These are phyloP conservation scores for Hypoxylon sp. DNA, from an alignment of 2,329 filamentous ascomycete genomes.

Conservation along the genomic window DNA sequence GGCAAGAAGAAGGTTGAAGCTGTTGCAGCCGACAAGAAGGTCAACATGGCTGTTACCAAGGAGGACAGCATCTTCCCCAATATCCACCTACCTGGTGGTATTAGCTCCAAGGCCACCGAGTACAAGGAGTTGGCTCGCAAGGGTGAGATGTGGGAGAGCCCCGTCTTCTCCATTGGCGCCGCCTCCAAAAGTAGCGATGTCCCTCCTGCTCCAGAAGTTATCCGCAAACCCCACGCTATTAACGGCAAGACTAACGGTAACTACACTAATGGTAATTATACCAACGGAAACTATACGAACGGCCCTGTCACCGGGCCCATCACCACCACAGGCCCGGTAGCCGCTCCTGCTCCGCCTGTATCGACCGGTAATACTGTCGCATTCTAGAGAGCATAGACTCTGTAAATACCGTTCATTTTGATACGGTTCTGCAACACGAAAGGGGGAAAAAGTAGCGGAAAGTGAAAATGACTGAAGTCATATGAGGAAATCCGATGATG, in stretches of 20 bases:
- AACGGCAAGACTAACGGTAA: slow-evolving; percentile 36
- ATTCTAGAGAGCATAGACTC: slow-evolving; percentile 36
- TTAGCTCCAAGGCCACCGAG: slow-evolving; percentile 93
- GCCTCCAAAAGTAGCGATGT: slow-evolving; percentile 81
- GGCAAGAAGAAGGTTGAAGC: slow-evolving; percentile 83
- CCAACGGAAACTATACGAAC: slow-evolving; percentile 29
- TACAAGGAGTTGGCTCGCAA: slow-evolving; percentile 89
- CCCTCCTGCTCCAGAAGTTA: slow-evolving; percentile 70
- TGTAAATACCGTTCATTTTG: neutral
- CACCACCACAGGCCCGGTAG: slow-evolving; percentile 9
- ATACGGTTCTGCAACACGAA: neutral
- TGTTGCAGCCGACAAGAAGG: slow-evolving; percentile 75
- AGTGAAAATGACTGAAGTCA: slow-evolving; percentile 6
- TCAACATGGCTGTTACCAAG: slow-evolving; percentile 87
- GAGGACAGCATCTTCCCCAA: slow-evolving; percentile 92
- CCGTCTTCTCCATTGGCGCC: slow-evolving; percentile 89
- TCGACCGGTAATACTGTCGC: slow-evolving; percentile 29
- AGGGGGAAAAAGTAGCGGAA: neutral
- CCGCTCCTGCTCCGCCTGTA: slow-evolving; percentile 5
- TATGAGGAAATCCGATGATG: slow-evolving; percentile 17
- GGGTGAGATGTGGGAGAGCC: slow-evolving; percentile 95
- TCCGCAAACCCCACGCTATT: slow-evolving; percentile 61
- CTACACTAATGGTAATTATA: slow-evolving; percentile 34
- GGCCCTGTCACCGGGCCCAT: slow-evolving; percentile 20
- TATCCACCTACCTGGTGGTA: slow-evolving; percentile 87